Evolutionary conservation across 345 rosid species (phyloP).

Genomic region (Anacardium occidentale): DNA sequence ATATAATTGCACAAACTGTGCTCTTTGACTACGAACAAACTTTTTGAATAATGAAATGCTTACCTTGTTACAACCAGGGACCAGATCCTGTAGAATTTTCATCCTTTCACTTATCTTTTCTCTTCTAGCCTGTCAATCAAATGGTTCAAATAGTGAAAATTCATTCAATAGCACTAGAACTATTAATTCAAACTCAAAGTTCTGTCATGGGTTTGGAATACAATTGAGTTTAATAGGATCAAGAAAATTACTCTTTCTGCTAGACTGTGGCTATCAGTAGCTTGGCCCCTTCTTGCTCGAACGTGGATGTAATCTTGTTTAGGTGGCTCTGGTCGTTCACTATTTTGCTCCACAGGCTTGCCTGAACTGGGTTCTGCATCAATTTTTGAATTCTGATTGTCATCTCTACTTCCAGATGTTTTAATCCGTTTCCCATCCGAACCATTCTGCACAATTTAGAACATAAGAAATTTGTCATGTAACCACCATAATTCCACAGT

Average conservation of each 20-base stretch:
- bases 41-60: constrained; percentile 7
- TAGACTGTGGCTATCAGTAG: constrained; percentile 94
- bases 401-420: constrained; percentile 47
- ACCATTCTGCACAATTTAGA: constrained; percentile 40
- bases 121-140: constrained; percentile 73
- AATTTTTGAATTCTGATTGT: constrained; percentile 35
- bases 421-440: constrained; percentile 53
- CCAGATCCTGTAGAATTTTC: constrained; percentile 90
- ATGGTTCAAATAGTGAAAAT: constrained; percentile 25
- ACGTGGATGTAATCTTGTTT: constrained; percentile 91
- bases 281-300: constrained; percentile 95
- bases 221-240: constrained; percentile 3
- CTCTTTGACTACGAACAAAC: not conserved
- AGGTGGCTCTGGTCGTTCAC: constrained; percentile 51
- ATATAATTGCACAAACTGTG: not conserved
- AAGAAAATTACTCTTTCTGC: constrained; percentile 80
- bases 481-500: not conserved
- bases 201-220: not conserved
- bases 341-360: constrained; percentile 48
- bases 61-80: constrained; percentile 94
- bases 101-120: constrained; percentile 92
- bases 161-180: not conserved
- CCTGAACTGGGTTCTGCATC: constrained; percentile 51
- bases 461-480: not conserved
- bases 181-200: not conserved